Percentiles rank a stretch among this genome's conserved stretches.
Evolutionary conservation across 345 rosid genomes (phyloP).

Genomic region (Odontarrhena argentea): DNA sequence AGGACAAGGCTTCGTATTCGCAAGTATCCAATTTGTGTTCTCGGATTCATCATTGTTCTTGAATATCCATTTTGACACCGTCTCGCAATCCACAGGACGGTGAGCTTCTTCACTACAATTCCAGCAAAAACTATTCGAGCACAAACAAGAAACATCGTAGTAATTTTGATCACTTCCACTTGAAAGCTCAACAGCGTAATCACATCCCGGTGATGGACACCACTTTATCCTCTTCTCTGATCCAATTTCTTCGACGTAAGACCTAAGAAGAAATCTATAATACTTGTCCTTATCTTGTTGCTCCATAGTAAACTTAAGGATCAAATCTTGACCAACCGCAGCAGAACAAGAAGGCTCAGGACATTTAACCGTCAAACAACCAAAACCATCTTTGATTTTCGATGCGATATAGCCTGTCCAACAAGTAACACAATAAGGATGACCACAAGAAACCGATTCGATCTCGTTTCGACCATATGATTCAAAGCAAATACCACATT

Average conservation of each 20-base stretch:
- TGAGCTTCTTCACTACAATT: conserved; percentile 35
- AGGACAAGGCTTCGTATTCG: conserved; percentile 41
- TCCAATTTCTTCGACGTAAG: conserved; percentile 68
- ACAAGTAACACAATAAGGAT: conserved; percentile 77
- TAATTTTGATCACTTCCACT: neutral
- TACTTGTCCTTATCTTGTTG: conserved; percentile 27
- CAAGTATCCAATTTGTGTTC: conserved; percentile 31
- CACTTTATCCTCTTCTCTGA: conserved; percentile 77
- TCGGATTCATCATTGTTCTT: too few relatives aligned
- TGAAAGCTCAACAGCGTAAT: conserved; percentile 47
- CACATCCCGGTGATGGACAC: conserved; percentile 98
- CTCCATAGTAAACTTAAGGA: conserved; percentile 6
- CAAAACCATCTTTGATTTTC: conserved; percentile 26
- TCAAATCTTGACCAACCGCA: conserved; percentile 37
- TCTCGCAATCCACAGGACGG: conserved; percentile 35
- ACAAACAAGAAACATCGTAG: conserved; percentile 33
- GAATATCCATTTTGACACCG: too few relatives aligned
- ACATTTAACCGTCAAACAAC: conserved; percentile 33
- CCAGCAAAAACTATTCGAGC: conserved; percentile 7
- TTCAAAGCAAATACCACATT: conserved; percentile 65
- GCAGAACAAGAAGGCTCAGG: conserved; percentile 37
- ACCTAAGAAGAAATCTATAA: conserved; percentile 37
- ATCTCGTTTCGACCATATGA: conserved; percentile 41
- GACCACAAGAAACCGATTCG: conserved; percentile 75
- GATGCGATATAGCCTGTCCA: conserved; percentile 54